Conservation (phyloP, 805 yeast genomes). For the Cyberlindnera sargentensis region DNA sequence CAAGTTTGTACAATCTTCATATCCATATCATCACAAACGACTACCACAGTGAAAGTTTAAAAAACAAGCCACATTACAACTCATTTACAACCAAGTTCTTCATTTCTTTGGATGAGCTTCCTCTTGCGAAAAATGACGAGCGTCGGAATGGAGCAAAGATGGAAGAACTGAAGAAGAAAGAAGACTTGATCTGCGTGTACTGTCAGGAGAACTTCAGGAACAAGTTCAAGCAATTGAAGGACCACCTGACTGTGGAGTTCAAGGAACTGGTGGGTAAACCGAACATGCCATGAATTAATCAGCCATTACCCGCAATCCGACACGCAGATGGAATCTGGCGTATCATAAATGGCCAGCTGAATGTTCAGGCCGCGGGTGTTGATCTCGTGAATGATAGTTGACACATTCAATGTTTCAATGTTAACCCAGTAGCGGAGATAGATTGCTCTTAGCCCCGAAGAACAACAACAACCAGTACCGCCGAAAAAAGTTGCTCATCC, state of each 20-base stretch:
- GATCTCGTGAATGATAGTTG: no score
- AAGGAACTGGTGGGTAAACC: not conserved
- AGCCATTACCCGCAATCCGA: no score
- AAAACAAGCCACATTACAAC: constrained; percentile 59
- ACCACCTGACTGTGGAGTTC: constrained; percentile 35
- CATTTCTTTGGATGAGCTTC: constrained; percentile 44
- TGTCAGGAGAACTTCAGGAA: constrained; percentile 36
- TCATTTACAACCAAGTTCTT: constrained; percentile 66
- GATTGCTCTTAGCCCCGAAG: no score
- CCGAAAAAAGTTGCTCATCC: no score
- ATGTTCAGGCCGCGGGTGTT: no score
- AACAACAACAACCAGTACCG: no score
- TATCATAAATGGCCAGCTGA: no score
- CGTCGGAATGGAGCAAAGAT: constrained; percentile 34
- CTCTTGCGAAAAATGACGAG: constrained; percentile 35
- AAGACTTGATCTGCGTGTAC: constrained; percentile 34
- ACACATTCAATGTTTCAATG: no score
- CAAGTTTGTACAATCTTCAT: constrained; percentile 65
- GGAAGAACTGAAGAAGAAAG: constrained; percentile 27
- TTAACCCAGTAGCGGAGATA: no score
- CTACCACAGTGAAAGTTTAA: constrained; percentile 45
- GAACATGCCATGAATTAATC: no score
- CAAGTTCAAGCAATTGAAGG: constrained; percentile 36
- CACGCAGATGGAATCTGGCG: no score
- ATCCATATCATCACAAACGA: constrained; percentile 68